Base-by-base conservation (phyloP, 352 stramenopile species). In the Phytophthora ohioensis region DNA sequence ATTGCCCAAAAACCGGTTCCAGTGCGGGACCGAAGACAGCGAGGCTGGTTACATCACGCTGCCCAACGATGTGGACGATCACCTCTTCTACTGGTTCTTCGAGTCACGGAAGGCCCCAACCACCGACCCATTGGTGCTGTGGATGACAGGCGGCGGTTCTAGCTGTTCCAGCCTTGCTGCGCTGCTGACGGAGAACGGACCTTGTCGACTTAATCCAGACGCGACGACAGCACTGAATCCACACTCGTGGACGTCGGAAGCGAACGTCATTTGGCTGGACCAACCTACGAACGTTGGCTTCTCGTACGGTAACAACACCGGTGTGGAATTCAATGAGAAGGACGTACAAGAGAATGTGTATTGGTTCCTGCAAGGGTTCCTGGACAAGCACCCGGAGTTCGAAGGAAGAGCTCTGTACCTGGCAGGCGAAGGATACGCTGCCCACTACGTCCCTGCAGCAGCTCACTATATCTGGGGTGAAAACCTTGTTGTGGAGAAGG, bases 51-150 rank as follows among this genome's bases (percentile, higher is more conserved):
- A 88, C 57, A 58, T 91, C 30, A 64, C 65, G 17, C 52, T 90
- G 43, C 57, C 71, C 17, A 63, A 76, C 32, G 75, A 69, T 11
- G 71, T 72, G 38, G 67, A 85, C 34, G 73, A 86, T 52, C 69
- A 81, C 39, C 67, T 82, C 30, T 88, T 91, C 52, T 91, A 92
- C 55, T 91, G 80, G 82, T 81, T 87, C 59, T 78, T 85, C 43
- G 76, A 91, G 69, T 84, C 77, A n/a, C 77, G 88, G 31, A 64
- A 71, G 4, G 56, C 80, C 4, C 69, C 84, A 27, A 46, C 47
- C 6, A 81, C 60, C n/a, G 84, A 89, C 43, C 92, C 91, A 27
- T 71, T 97, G 31, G 75, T 97, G 13, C 67, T 91, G 8, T 91
- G 83, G 83, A 71, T 91, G 54, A 86, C 79, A 7, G 81, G 81